Evolutionary conservation across 495 filamentous ascomycete genomes (phyloP).

Genomic region (Hapsidospora chrysogenum): DNA sequence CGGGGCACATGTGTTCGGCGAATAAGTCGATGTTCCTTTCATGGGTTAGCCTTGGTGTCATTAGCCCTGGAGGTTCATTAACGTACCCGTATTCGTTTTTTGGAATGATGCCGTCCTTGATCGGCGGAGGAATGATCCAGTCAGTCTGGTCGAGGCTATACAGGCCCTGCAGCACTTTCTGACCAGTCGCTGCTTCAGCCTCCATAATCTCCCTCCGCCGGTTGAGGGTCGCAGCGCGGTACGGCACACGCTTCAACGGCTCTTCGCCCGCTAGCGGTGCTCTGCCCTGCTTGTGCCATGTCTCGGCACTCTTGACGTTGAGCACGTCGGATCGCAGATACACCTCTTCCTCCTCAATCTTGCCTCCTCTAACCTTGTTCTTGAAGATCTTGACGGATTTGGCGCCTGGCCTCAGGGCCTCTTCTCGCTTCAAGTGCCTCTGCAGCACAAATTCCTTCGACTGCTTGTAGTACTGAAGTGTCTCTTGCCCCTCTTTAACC

Average conservation of each 20-base stretch:
- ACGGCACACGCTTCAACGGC: conserved; percentile 74
- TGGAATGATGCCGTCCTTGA: conserved; percentile 69
- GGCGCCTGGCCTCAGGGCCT: conserved; percentile 60
- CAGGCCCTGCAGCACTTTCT: conserved; percentile 72
- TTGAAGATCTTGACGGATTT: conserved; percentile 58
- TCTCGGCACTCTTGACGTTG: conserved; percentile 77
- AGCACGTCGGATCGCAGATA: conserved; percentile 68
- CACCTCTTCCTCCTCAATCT: conserved; percentile 59
- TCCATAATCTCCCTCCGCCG: conserved; percentile 85
- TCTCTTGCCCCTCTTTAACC: conserved; percentile 56
- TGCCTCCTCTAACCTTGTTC: conserved; percentile 44
- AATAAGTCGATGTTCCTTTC: conserved; percentile 78
- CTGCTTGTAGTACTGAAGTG: conserved; percentile 72
- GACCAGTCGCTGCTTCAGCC: conserved; percentile 54
- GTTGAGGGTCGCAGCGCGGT: conserved; percentile 76
- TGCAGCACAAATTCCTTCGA: conserved; percentile 73
- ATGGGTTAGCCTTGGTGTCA: background rate
- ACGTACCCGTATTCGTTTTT: conserved; percentile 68
- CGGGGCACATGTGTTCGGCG: conserved; percentile 79
- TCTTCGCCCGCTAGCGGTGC: conserved; percentile 48
- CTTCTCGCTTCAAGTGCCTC: conserved; percentile 81
- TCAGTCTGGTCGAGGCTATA: conserved; percentile 79
- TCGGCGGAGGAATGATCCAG: conserved; percentile 80
- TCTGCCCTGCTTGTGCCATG: conserved; percentile 94
- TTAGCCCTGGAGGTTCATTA: background rate